Percentiles rank a stretch among this genome's conserved stretches.
phyloP scores from a whole-genome alignment of 257 asterid species.

The Mitragyna speciosa region DNA sequence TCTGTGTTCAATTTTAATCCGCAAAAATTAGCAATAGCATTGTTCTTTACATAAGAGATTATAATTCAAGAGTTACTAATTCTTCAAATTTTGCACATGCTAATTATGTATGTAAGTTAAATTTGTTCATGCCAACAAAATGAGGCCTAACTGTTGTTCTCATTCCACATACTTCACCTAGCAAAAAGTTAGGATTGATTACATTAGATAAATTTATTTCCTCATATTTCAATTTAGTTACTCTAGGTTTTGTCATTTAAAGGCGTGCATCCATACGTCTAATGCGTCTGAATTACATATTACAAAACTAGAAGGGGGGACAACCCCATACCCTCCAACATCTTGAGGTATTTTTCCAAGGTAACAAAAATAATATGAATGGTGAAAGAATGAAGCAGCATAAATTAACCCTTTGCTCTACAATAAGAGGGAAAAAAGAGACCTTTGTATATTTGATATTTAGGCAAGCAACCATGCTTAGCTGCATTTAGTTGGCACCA shows the following conservation, averaged over 20 bases:
- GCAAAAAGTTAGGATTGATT: not conserved
- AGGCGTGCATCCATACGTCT: not conserved
- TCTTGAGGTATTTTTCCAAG: not conserved
- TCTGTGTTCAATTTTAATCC: not conserved
- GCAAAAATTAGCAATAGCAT: not conserved
- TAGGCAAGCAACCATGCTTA: not conserved
- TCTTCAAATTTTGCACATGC: not conserved
- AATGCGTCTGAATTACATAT: not conserved
- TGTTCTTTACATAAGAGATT: not conserved
- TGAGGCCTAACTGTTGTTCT: not conserved
- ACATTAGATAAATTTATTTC: not conserved
- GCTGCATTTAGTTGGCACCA: not conserved
- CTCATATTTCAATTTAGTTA: not conserved
- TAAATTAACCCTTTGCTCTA: not conserved
- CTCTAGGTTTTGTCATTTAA: not conserved
- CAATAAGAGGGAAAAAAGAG: not conserved
- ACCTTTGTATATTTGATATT: not conserved
- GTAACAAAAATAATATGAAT: too few relatives aligned
- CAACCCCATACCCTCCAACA: not conserved
- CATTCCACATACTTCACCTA: not conserved
- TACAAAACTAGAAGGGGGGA: not conserved
- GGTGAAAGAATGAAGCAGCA: not conserved
- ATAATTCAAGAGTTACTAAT: not conserved
- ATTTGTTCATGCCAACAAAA: not conserved
- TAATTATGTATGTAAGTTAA: not conserved